Evolutionary conservation across 139 green algal genomes (phyloP).

Genomic region (Marvania coccoides): DNA sequence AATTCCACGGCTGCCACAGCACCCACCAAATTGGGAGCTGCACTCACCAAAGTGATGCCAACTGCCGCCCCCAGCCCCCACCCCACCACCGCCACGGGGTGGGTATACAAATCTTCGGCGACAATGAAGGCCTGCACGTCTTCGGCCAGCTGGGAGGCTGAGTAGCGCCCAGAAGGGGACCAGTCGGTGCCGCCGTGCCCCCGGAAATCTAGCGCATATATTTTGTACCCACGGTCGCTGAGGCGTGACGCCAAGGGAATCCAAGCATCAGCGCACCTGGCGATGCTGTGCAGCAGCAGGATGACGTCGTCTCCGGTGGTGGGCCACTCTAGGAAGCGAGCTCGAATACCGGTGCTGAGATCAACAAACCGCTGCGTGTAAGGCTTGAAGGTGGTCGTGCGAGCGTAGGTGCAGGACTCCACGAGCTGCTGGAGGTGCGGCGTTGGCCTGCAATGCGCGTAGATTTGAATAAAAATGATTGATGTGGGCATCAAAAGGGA

Average conservation of each 20-base stretch:
- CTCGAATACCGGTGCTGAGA: conserved; percentile 28
- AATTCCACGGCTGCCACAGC: conserved; percentile 18
- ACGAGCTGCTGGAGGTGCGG: not conserved
- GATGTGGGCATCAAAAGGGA: not conserved
- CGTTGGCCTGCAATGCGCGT: not conserved
- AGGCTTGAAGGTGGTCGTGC: not conserved
- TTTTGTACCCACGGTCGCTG: conserved; percentile 13
- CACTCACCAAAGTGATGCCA: conserved; percentile 14
- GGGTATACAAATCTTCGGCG: conserved; percentile 35
- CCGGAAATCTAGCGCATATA: conserved; percentile 25
- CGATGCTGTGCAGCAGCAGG: conserved; percentile 31
- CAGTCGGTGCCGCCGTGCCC: conserved; percentile 6
- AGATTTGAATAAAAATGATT: not conserved
- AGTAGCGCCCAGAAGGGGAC: not conserved
- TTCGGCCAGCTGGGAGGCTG: conserved; percentile 3
- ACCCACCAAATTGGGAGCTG: conserved; percentile 9
- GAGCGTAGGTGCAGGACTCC: not conserved
- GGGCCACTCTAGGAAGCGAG: conserved; percentile 24
- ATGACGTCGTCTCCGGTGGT: conserved; percentile 11
- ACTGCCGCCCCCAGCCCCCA: conserved; percentile 24
- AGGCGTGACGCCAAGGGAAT: conserved; percentile 8
- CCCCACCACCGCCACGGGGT: conserved; percentile 31
- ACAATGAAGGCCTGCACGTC: conserved; percentile 36
- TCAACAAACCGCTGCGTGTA: conserved; percentile 18
- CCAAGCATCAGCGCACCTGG: conserved; percentile 11